Conservation (phyloP, 371 early-diverging fungal genomes). For the Saksenaea oblongispora region DNA sequence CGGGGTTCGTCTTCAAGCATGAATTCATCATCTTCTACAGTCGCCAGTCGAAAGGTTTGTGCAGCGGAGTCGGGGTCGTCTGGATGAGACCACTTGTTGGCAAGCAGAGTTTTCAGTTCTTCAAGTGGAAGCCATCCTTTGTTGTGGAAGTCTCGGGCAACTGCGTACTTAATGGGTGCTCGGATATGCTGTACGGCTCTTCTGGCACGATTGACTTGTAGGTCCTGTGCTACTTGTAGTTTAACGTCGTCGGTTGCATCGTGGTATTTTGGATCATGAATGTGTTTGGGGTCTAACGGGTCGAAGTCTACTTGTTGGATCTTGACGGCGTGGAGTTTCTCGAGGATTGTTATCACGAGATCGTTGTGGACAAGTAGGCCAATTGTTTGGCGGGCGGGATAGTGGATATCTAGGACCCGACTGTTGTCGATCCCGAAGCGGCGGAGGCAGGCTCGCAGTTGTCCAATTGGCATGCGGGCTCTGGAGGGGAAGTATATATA, state of each 20-base stretch:
- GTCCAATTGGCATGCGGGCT: not conserved
- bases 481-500: conserved; percentile 12
- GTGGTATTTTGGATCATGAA: conserved; percentile 1
- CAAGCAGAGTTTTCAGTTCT: not conserved
- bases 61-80: not conserved
- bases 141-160: conserved; percentile 8
- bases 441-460: not conserved
- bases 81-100: not conserved
- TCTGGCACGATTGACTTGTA: not conserved
- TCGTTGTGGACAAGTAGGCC: conserved; percentile 9
- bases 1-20: not conserved
- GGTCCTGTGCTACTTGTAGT: not conserved
- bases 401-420: conserved; percentile 13
- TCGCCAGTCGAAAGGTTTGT: not conserved
- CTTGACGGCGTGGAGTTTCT: not conserved
- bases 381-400: conserved; percentile 3
- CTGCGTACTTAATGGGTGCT: not conserved
- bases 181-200: not conserved
- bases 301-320: no score
- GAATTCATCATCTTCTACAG: not conserved
- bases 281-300: conserved; percentile 4
- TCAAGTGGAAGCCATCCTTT: not conserved
- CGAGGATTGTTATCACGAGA: not conserved
- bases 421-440: not conserved
- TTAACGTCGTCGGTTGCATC: not conserved